phyloP scores from a whole-genome alignment of 2,329 filamentous ascomycete genomes.

The Clonostachys byssicola region DNA sequence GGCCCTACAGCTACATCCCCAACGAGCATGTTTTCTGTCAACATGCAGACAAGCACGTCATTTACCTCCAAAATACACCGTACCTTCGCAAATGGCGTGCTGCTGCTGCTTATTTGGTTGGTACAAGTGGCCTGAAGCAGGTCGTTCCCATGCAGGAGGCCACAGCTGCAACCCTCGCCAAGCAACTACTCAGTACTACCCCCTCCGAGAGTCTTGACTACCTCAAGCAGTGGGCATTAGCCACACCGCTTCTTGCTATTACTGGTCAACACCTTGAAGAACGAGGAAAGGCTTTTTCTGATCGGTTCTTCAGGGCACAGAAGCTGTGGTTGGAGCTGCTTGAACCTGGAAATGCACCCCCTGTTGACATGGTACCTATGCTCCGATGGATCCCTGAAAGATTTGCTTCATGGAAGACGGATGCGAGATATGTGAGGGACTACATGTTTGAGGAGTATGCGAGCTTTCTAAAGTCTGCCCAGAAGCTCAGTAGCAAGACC shows the following conservation, averaged over 20 bases:
- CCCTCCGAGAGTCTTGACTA: no score
- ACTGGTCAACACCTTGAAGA: not conserved
- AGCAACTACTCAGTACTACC: not conserved
- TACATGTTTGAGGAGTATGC: not conserved
- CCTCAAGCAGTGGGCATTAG: not conserved
- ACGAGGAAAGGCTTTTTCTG: not conserved
- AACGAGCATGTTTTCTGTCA: slow-evolving; percentile 12
- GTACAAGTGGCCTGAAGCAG: not conserved
- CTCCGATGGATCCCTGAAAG: not conserved
- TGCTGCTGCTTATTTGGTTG: no score
- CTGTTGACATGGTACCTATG: not conserved
- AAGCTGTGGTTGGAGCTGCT: not conserved
- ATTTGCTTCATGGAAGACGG: not conserved
- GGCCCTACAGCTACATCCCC: slow-evolving; percentile 14
- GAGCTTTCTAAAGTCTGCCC: not conserved
- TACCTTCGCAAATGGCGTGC: not conserved
- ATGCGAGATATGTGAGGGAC: not conserved
- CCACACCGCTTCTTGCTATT: not conserved
- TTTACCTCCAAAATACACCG: slow-evolving; percentile 5
- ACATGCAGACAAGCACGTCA: slow-evolving; percentile 4
- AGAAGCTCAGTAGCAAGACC: not conserved
- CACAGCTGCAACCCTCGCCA: not conserved
- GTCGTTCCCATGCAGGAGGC: not conserved
- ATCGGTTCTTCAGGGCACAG: not conserved
- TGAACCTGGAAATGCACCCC: not conserved